Conservation (phyloP, 805 yeast genomes). For the Priceomyces fermenticarens region DNA sequence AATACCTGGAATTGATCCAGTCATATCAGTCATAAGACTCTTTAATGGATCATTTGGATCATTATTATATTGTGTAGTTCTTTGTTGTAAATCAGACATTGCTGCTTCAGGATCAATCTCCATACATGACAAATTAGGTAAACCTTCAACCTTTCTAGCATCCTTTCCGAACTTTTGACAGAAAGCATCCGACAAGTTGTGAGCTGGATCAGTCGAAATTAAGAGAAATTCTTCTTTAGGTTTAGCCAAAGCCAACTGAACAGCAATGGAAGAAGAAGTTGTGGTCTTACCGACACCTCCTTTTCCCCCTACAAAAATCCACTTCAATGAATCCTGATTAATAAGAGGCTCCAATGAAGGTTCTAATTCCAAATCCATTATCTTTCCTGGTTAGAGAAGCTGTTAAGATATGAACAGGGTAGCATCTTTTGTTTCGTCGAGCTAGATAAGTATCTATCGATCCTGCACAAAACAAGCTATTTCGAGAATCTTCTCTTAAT, state of each 20-base stretch:
- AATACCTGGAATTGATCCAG: conserved; percentile 95
- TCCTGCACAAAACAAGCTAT: not conserved
- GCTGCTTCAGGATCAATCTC: conserved; percentile 97
- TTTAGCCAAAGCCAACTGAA: conserved; percentile 83
- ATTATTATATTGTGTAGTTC: conserved; percentile 52
- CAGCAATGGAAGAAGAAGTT: conserved; percentile 91
- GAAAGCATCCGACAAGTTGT: conserved; percentile 94
- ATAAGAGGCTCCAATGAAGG: conserved; percentile 70
- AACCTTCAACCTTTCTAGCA: conserved; percentile 89
- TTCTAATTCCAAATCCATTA: conserved; percentile 60
- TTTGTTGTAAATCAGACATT: conserved; percentile 74
- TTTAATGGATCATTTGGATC: conserved; percentile 64
- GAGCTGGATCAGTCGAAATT: conserved; percentile 98
- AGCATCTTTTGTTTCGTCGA: not conserved
- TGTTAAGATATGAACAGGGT: no score
- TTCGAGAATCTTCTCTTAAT: conserved; percentile 4
- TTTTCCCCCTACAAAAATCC: conserved; percentile 99
- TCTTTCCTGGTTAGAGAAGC: not conserved
- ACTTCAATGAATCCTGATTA: conserved; percentile 65
- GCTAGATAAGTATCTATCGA: not conserved
- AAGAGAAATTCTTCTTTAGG: conserved; percentile 78
- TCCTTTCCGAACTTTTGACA: conserved; percentile 98
- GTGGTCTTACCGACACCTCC: conserved; percentile 99
- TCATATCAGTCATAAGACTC: conserved; percentile 81
- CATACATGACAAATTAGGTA: conserved; percentile 90